Conservation (phyloP, 805 yeast species). For the Saccharomyces mikatae region DNA sequence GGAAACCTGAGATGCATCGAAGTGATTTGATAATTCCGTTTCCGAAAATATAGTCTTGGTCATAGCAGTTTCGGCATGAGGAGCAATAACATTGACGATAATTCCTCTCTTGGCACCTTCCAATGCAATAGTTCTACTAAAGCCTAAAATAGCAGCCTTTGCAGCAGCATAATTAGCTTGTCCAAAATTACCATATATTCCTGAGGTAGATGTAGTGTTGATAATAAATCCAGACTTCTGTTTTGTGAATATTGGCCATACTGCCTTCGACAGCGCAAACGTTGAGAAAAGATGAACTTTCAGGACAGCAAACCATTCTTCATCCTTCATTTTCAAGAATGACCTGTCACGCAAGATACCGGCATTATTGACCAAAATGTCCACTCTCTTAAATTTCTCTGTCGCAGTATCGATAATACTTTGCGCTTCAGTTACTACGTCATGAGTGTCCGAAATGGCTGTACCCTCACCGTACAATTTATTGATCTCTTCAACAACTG, state of each 20-base stretch:
- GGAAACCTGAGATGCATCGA: slow-evolving; percentile 82
- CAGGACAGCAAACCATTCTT: slow-evolving; percentile 74
- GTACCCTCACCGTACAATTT: slow-evolving; percentile 56
- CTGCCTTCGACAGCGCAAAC: slow-evolving; percentile 72
- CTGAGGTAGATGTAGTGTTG: slow-evolving; percentile 91
- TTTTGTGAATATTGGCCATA: slow-evolving; percentile 82
- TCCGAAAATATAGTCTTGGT: slow-evolving; percentile 78
- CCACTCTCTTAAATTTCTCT: slow-evolving; percentile 71
- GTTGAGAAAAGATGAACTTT: slow-evolving; percentile 81
- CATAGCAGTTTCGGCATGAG: slow-evolving; percentile 98
- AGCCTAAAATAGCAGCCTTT: slow-evolving; percentile 78
- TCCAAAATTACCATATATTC: slow-evolving; percentile 95
- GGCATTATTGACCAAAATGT: slow-evolving; percentile 84
- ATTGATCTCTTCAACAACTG: slow-evolving; percentile 65
- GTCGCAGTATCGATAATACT: slow-evolving; percentile 72
- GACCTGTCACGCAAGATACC: slow-evolving; percentile 90
- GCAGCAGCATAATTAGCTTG: slow-evolving; percentile 96
- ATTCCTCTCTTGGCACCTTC: slow-evolving; percentile 82
- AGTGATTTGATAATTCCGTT: slow-evolving; percentile 64
- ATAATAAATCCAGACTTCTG: slow-evolving; percentile 76
- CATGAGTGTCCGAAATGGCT: slow-evolving; percentile 79
- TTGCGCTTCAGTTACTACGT: slow-evolving; percentile 69
- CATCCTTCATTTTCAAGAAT: slow-evolving; percentile 72
- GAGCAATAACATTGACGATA: slow-evolving; percentile 78
- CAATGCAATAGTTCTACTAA: slow-evolving; percentile 76